Base-by-base conservation (phyloP, 768 basidiomycete genomes). In the Lactarius trivialis region DNA sequence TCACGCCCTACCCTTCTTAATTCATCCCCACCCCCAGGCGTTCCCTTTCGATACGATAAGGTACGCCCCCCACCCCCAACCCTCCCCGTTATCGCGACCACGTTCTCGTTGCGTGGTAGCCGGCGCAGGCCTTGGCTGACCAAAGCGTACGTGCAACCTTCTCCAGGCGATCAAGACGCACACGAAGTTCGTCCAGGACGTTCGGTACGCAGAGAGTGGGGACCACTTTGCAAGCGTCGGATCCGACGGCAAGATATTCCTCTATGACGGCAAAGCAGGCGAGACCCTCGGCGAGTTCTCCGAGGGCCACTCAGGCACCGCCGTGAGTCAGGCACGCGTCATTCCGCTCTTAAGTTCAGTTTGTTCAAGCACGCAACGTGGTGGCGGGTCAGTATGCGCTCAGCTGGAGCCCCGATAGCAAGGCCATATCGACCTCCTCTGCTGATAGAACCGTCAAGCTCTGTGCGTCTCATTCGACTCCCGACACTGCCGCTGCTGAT, bases 181-280 rank as follows among this genome's bases (percentile, higher is more conserved):
- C 72, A 88, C 86, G 15, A 91, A 89, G 72, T 97, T 95, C 69
- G 90, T 98, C 17, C 92, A 96, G 74, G 93, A 96, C 63, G 83
- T 98, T 37, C 82, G 84, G 58, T 98, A 85, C 71, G 80, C 93
- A 0, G 85, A 86, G 0, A 86, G 86, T 9, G 96, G 96, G 2
- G 83, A 88, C 45, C 76, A 85, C 48, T 95, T 98, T 70, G 88
- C 84, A 15, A 93, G 91, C 61, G 93, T 91, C 37, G 96, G 93
- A 24, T 89, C 91, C 6, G 96, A 98, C 72, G 81, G 79, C 33
- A 96, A 88, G 76, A 75, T 90, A 24, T 90, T 97, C 76, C 69
- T 98, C 14, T 96, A 95, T 71, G 91, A 95, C 60, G 96, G 96
- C 30, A 89, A 89, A 73, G 86, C 83, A 2, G 95, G 94, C 1